phyloP scores from a whole-genome alignment of 352 stramenopile species.

The Phytophthora pistaciae region DNA sequence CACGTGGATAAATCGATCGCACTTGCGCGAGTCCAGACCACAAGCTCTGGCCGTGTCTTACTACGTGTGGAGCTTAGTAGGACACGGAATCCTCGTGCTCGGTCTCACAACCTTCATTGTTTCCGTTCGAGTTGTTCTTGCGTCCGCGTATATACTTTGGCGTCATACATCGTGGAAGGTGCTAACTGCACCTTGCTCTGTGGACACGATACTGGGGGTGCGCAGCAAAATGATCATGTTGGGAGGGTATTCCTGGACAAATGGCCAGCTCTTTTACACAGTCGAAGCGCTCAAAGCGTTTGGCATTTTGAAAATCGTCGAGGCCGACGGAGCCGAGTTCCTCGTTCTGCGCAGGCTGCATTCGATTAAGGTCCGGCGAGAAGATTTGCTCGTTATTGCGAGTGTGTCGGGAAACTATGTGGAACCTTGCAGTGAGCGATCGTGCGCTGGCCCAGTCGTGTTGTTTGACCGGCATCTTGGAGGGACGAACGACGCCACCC shows the following conservation, averaged over 20 bases:
- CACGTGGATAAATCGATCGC: constrained; percentile 15
- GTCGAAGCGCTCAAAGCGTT: constrained; percentile 21
- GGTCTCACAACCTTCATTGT: constrained; percentile 4
- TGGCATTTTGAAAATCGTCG: constrained; percentile 13
- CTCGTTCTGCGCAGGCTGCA: constrained; percentile 20
- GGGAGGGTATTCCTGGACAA: constrained; percentile 12
- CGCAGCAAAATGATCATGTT: constrained; percentile 17
- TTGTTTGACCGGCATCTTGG: constrained; percentile 11
- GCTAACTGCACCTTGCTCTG: constrained; percentile 14
- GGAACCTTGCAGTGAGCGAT: constrained; percentile 3
- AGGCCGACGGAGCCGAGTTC: constrained; percentile 8
- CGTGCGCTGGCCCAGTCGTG: background rate
- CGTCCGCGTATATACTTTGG: constrained; percentile 3
- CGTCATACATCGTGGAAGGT: constrained; percentile 1
- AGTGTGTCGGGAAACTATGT: constrained; percentile 7
- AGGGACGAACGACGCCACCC: background rate
- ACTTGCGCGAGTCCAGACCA: constrained; percentile 6
- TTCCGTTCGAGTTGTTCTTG: background rate
- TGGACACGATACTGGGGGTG: constrained; percentile 13
- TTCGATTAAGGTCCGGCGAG: background rate
- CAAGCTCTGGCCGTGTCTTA: constrained; percentile 18
- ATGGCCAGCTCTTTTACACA: constrained; percentile 18
- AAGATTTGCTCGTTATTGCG: constrained; percentile 17
- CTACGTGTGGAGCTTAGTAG: constrained; percentile 32
- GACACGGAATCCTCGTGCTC: constrained; percentile 18